A percentile compares a stretch with the other conserved stretches of the same genome.
Evolutionary conservation across 768 basidiomycete genomes (phyloP).

Genomic region (Kwoniella botswanensis): DNA sequence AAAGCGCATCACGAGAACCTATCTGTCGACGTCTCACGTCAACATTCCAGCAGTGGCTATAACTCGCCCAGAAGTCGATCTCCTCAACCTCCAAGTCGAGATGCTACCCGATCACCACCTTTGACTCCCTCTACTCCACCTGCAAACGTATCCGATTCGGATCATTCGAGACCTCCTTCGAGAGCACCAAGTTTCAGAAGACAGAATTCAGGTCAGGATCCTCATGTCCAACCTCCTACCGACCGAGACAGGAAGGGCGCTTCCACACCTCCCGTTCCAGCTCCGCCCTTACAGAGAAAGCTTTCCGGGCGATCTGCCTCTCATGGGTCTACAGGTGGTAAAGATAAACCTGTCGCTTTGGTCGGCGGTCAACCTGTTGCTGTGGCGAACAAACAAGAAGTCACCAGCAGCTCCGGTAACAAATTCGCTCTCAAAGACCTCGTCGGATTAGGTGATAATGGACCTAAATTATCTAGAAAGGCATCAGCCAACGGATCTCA

Average conservation of each 20-base stretch:
- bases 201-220: slow-evolving; percentile 33
- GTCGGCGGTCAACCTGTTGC: slow-evolving; percentile 36
- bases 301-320: slow-evolving; percentile 35
- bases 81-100: slow-evolving; percentile 35
- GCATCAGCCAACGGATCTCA: slow-evolving; percentile 64
- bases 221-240: slow-evolving; percentile 46
- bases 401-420: slow-evolving; percentile 61
- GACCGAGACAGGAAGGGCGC: slow-evolving; percentile 27
- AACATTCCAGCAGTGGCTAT: slow-evolving; percentile 18
- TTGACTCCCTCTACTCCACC: slow-evolving; percentile 52
- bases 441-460: slow-evolving; percentile 61
- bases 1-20: slow-evolving; percentile 22
- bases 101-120: slow-evolving; percentile 50
- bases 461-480: slow-evolving; percentile 75
- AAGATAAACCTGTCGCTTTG: slow-evolving; percentile 28
- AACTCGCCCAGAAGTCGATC: slow-evolving; percentile 31
- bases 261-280: slow-evolving; percentile 17
- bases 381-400: slow-evolving; percentile 45
- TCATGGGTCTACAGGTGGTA: slow-evolving; percentile 24
- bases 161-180: slow-evolving; percentile 43
- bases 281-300: slow-evolving; percentile 27
- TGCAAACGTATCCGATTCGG: slow-evolving; percentile 34
- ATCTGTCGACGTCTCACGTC: slow-evolving; percentile 37
- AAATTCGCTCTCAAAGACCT: slow-evolving; percentile 87
- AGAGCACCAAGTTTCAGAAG: slow-evolving; percentile 32